Evolutionary conservation across 139 green algal genomes (phyloP).

Genomic region (Chlorella sp.): DNA sequence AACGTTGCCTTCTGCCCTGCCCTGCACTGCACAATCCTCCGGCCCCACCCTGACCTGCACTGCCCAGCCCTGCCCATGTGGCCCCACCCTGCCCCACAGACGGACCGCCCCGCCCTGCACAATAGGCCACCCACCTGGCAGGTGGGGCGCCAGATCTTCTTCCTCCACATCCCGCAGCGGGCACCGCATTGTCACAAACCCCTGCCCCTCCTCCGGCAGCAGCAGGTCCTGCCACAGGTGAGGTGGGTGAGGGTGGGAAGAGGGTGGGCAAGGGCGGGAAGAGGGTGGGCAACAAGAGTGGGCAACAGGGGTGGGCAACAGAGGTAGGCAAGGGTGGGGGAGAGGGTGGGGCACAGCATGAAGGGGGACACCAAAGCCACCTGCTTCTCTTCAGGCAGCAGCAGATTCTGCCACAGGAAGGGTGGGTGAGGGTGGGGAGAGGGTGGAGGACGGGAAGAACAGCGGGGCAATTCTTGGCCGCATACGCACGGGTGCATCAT

Average conservation of each 20-base stretch:
- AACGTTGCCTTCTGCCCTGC: too few relatives aligned
- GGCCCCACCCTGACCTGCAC: too few relatives aligned
- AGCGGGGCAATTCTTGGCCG: too few relatives aligned
- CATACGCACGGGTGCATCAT: too few relatives aligned
- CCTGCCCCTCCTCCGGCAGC: constrained; percentile 28
- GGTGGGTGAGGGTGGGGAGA: too few relatives aligned
- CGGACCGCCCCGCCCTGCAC: too few relatives aligned
- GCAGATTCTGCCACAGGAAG: not conserved
- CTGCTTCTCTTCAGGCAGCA: constrained; percentile 5
- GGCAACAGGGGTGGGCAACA: not conserved
- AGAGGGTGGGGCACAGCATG: not conserved
- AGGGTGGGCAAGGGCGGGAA: not conserved
- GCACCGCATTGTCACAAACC: constrained; percentile 57
- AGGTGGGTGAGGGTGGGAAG: too few relatives aligned
- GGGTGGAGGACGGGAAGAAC: not conserved
- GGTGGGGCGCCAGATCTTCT: constrained; percentile 77
- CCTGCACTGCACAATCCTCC: too few relatives aligned
- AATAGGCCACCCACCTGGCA: constrained; percentile 46
- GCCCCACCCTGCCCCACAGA: too few relatives aligned
- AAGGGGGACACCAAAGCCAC: not conserved
- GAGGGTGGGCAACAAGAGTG: too few relatives aligned
- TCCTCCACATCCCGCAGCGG: constrained; percentile 81
- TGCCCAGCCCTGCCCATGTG: too few relatives aligned
- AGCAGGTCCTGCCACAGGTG: constrained; percentile 34
- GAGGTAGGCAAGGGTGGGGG: not conserved